Base-by-base conservation (phyloP, 345 rosid genomes). In the Abelmoschus esculentus region DNA sequence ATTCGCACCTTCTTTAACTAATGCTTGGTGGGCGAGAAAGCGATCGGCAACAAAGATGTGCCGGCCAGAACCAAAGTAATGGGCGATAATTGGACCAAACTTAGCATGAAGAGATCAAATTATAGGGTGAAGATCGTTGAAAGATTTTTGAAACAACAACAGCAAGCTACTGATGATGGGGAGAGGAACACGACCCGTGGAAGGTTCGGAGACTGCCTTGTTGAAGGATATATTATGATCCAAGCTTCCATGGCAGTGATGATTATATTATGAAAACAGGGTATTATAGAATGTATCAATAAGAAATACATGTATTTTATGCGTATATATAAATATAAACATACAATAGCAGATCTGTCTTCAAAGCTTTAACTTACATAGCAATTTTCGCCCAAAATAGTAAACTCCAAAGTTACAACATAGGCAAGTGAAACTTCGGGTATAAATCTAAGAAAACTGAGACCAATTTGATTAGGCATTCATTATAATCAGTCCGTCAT, bases 1-100 rank as follows among this genome's bases (percentile, higher is more conserved):
- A 7, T 72, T 70, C 63, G 77, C 76, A 0, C 85, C 81, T 17
- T 83, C 77, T 63, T 79, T 85, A 54, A 85, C 74, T 4, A 85
- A 46, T 2, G 50, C 50, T 64, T 85, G 74, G 68, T 85, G 81
- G 28, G 85, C 79, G 0, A 81, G 79, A 32, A 73, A 72, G 18
- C 63, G 82, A 64, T 77, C 78, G 11, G 83, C 52, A 42, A 85
- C 73, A 74, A 83, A 78, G 9, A 81, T 75, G 3, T 76, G 28
- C 1, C 79, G 80, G n/a, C 58, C 77, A 7, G 83, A 76, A 58
- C 81, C 80, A 1, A 81, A 68, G 36, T 42, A 70, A 73, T 83
- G 73, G 0, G 82, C 71, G 75, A 85, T 46, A 46, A 46, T 46
- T 15, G 83, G 82, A 58, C 87, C 83, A 13, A 70, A 76, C 29